Evolutionary conservation across 345 rosid species (phyloP).

Genomic region (Acer saccharum): DNA sequence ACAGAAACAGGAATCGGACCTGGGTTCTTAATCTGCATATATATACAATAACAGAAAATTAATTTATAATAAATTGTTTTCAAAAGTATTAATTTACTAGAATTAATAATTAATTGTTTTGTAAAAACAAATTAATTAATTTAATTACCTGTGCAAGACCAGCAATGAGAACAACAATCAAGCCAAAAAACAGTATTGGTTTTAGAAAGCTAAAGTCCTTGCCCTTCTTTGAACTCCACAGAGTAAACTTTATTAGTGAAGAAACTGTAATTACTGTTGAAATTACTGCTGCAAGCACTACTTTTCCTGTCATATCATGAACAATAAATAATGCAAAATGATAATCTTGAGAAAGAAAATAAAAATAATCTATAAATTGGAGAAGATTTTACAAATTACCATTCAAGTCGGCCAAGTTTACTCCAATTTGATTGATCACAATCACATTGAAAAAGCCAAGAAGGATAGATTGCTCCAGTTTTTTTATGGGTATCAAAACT

Average conservation of each 20-base stretch:
- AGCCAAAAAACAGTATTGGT: background rate
- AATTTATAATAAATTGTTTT: too few species aligned
- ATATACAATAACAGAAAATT: background rate
- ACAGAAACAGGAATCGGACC: background rate
- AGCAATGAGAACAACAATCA: background rate
- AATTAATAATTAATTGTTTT: too few species aligned
- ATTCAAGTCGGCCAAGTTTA: background rate
- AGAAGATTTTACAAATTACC: background rate
- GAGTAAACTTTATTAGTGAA: background rate
- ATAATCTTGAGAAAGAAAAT: background rate
- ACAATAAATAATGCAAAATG: background rate
- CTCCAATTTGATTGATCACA: background rate
- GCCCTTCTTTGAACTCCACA: background rate
- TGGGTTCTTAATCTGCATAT: background rate
- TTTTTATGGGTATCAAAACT: too few species aligned
- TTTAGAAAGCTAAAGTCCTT: background rate
- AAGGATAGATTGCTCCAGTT: background rate
- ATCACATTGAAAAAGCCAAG: background rate
- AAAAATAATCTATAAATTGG: background rate
- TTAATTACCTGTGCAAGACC: background rate
- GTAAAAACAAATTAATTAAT: too few species aligned
- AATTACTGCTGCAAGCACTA: background rate
- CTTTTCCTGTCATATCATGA: background rate
- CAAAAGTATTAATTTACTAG: too few species aligned
- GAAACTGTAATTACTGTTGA: background rate